Conservation (phyloP, 1,284 basidiomycete genomes). For the Ceratobasidium sp. region DNA sequence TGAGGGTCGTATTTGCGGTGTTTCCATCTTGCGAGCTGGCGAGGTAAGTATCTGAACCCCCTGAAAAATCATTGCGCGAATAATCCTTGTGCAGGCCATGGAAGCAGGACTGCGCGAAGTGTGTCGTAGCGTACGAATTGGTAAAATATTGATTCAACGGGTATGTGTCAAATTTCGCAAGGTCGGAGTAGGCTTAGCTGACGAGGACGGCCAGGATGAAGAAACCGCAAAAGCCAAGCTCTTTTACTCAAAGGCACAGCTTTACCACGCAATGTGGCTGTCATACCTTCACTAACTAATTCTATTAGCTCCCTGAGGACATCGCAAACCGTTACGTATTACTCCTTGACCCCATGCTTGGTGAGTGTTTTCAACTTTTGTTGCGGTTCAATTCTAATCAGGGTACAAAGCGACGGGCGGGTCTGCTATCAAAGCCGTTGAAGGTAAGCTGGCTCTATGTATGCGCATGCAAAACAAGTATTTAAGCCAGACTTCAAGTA, state of each 20-base stretch:
- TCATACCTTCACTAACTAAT: not conserved
- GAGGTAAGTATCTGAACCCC: conserved; percentile 59
- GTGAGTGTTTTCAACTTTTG: conserved; percentile 54
- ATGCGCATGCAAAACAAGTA: not conserved
- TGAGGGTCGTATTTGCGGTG: conserved; percentile 93
- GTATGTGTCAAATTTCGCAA: conserved; percentile 53
- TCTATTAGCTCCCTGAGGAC: conserved; percentile 86
- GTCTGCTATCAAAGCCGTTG: conserved; percentile 96
- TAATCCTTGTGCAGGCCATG: conserved; percentile 69
- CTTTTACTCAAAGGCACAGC: conserved; percentile 78
- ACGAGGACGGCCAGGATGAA: conserved; percentile 69
- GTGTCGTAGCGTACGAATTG: conserved; percentile 89
- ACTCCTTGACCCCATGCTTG: conserved; percentile 96
- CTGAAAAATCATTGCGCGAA: not conserved
- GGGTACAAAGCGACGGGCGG: conserved; percentile 99
- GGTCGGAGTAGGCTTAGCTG: not conserved
- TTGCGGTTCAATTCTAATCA: conserved; percentile 9
- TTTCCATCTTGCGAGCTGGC: conserved; percentile 88
- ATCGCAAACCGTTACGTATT: conserved; percentile 91
- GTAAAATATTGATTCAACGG: conserved; percentile 93
- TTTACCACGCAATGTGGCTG: not conserved
- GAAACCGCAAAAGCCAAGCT: conserved; percentile 89
- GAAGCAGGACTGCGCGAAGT: conserved; percentile 92
- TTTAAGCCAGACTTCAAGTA: conserved; percentile 54
- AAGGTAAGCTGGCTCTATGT: conserved; percentile 49